Evolutionary conservation across 805 yeast genomes (phyloP).

Genomic region (Nakazawaea wyomingensis): DNA sequence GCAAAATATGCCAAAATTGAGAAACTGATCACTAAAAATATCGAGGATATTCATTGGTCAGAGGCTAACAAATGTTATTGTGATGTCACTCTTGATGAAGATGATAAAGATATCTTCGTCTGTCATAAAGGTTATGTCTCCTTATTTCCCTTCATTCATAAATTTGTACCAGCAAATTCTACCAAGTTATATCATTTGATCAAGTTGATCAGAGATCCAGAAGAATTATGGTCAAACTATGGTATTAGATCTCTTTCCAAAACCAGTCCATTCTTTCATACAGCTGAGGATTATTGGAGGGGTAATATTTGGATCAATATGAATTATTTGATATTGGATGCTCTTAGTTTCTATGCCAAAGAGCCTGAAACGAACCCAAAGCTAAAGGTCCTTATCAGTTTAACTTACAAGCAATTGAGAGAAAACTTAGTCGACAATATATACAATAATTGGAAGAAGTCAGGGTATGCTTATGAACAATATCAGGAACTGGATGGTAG

Average conservation of each 20-base stretch:
- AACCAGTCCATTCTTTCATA: conserved; percentile 57
- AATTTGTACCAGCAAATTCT: conserved; percentile 49
- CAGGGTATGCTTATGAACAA: conserved; percentile 90
- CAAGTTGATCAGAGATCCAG: conserved; percentile 58
- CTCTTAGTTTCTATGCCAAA: conserved; percentile 51
- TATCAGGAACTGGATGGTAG: conserved; percentile 74
- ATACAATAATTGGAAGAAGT: conserved; percentile 58
- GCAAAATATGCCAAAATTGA: conserved; percentile 48
- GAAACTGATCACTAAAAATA: conserved; percentile 50
- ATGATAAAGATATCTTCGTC: conserved; percentile 58
- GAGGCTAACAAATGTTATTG: conserved; percentile 64
- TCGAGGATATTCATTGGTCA: conserved; percentile 80
- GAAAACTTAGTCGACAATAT: conserved; percentile 64
- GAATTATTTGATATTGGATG: conserved; percentile 75
- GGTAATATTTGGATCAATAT: conserved; percentile 92
- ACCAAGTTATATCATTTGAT: conserved; percentile 47
- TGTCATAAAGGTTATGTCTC: conserved; percentile 90
- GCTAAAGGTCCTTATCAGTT: conserved; percentile 34
- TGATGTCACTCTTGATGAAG: conserved; percentile 73
- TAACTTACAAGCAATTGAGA: conserved; percentile 56
- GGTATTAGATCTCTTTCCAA: conserved; percentile 83
- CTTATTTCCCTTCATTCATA: conserved; percentile 76
- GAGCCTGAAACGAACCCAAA: conserved; percentile 25
- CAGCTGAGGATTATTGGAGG: conserved; percentile 92
- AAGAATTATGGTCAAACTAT: conserved; percentile 67